Base-by-base conservation (phyloP, 176 grass and related monocot species). In the Raddia guianensis region DNA sequence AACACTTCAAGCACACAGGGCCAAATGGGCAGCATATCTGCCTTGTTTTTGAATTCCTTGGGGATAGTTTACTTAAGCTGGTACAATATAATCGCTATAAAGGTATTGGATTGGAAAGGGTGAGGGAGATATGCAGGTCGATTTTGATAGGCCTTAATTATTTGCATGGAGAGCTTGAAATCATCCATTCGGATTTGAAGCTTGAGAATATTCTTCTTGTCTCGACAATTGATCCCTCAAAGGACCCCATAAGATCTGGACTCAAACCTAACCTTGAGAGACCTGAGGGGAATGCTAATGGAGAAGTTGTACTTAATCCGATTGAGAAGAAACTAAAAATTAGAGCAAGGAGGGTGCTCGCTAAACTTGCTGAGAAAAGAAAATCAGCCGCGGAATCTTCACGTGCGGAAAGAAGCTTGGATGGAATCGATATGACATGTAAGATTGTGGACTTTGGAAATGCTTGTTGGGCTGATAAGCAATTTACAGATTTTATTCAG, bases 361-460 rank as follows among this genome's bases (percentile, higher is more conserved):
- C 96, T 77, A 90, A 90, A 79, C 94, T 99, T 84, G 91, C 96
- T 4, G 86, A 91, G 90, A 90, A 86, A 93, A 99, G 87, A 73
- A 84, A 88, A 74, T 88, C 92, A 68, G 59, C 68, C 76, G 84
- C 40, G 34, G 92, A 85, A 55, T 63, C 72, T 67, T 80, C 84
- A 5, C 77, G 58, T 15, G 32, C 62, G 63, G 88, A 95, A 84
- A 93, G 96, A 48, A 95, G 83, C 67, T 93, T 99, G 76, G 90
- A 95, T 73, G 92, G 83, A 79, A 99, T 99, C 70, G 86, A 99
- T 73, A 80, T 99, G 73, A 81, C 79, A 87, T 99, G 92, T 61
- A 99, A 99, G 90, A 88, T 99, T 84, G 96, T 99, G 58, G 96
- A 99, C 80, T 93, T 99, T 70, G 96, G 96, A 64, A 99, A 99